phyloP scores from a whole-genome alignment of 1,284 basidiomycete genomes.

The Sanguinoderma infundibulare region DNA sequence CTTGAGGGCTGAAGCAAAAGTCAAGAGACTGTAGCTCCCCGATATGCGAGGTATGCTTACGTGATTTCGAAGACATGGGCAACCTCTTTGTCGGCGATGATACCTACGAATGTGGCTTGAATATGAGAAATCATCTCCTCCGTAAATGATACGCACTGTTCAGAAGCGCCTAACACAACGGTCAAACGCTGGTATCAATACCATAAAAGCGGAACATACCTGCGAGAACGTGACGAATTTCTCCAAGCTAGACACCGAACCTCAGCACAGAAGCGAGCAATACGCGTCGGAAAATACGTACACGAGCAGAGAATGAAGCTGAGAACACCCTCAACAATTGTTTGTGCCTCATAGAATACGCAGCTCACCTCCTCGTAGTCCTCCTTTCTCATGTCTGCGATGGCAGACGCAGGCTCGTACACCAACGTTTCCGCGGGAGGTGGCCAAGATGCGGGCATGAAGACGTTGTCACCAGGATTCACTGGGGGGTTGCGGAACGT shows the following conservation, averaged over 20 bases:
- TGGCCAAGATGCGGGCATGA: conserved; percentile 39
- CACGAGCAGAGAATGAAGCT: conserved; percentile 64
- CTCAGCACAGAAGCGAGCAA: not conserved
- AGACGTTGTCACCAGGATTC: conserved; percentile 45
- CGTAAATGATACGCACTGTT: conserved; percentile 43
- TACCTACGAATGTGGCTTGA: conserved; percentile 39
- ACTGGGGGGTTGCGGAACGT: conserved; percentile 45
- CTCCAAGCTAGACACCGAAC: conserved; percentile 49
- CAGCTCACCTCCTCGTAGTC: conserved; percentile 48
- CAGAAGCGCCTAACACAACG: conserved; percentile 48
- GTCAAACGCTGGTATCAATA: not conserved
- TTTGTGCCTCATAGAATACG: not conserved
- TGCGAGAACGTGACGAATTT: conserved; percentile 71
- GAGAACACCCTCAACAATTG: not conserved
- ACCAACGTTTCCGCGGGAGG: conserved; percentile 12
- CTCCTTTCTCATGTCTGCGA: conserved; percentile 40
- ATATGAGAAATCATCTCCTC: not conserved
- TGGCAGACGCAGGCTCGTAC: conserved; percentile 13
- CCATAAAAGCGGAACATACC: conserved; percentile 34
- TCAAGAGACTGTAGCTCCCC: not conserved
- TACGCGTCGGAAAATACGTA: conserved; percentile 34
- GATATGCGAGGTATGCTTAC: conserved; percentile 36
- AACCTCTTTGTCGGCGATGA: conserved; percentile 50
- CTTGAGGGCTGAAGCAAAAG: conserved; percentile 48
- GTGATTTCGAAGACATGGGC: conserved; percentile 60